These are phyloP conservation scores for Lachnellula occidentalis DNA, from an alignment of 2,329 filamentous ascomycete genomes.

Conservation along the genomic window DNA sequence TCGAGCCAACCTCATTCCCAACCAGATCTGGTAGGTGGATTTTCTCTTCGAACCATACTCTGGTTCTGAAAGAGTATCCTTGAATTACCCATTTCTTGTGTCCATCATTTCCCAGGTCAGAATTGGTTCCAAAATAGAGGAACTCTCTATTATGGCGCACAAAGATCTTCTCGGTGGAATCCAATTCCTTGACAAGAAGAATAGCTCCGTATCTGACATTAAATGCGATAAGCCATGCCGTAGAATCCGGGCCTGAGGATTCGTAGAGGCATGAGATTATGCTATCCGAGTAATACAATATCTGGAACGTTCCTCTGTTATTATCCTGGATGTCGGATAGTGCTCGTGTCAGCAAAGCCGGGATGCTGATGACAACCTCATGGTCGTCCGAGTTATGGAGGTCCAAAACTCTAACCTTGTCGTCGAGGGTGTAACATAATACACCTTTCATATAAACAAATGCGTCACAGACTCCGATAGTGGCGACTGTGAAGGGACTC, in stretches of 20 bases:
- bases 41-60: slow-evolving; percentile 37
- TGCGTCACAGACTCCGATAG: slow-evolving; percentile 53
- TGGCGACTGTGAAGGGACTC: slow-evolving; percentile 54
- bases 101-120: slow-evolving; percentile 45
- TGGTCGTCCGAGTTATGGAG: slow-evolving; percentile 42
- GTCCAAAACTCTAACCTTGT: slow-evolving; percentile 52
- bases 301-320: slow-evolving; percentile 42
- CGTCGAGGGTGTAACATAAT: slow-evolving; percentile 55
- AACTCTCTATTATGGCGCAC: slow-evolving; percentile 57
- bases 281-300: slow-evolving; percentile 52
- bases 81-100: slow-evolving; percentile 58
- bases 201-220: slow-evolving; percentile 37
- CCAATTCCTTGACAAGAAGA: slow-evolving; percentile 37
- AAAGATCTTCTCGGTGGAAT: slow-evolving; percentile 53
- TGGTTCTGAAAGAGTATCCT: slow-evolving; percentile 42
- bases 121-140: slow-evolving; percentile 63
- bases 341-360: slow-evolving; percentile 34
- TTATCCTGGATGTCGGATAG: slow-evolving; percentile 33
- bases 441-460: slow-evolving; percentile 60
- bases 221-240: slow-evolving; percentile 50
- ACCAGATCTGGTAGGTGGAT: slow-evolving; percentile 53
- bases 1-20: slow-evolving; percentile 60
- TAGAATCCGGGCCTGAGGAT: slow-evolving; percentile 33
- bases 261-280: slow-evolving; percentile 54
- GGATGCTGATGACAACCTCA: slow-evolving; percentile 54